These are phyloP conservation scores for Fusarium stilboides DNA, from an alignment of 2,329 filamentous ascomycete genomes.

Conservation along the genomic window DNA sequence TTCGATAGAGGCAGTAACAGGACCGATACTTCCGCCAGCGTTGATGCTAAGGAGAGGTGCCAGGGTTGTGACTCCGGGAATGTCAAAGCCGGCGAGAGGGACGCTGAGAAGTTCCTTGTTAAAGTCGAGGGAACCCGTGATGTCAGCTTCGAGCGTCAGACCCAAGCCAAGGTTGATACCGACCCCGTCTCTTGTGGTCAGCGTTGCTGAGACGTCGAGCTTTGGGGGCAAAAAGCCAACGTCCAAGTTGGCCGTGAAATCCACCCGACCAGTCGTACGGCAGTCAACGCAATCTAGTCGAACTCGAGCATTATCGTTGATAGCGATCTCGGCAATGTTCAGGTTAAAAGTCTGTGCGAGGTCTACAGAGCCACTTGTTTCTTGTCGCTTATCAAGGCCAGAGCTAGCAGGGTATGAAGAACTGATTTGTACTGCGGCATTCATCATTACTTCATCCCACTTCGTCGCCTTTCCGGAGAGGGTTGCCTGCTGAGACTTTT, in stretches of 20 bases:
- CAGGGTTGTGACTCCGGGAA: constrained; percentile 9
- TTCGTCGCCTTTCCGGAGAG: too few species aligned
- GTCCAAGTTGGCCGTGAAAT: constrained; percentile 7
- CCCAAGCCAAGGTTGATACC: constrained; percentile 10
- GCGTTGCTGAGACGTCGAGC: constrained; percentile 7
- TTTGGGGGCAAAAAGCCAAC: constrained; percentile 5
- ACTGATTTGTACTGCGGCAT: neutral
- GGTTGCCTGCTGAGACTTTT: too few species aligned
- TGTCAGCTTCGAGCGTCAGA: constrained; percentile 2
- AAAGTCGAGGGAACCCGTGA: too few species aligned
- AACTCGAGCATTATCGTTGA: neutral
- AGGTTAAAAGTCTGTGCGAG: constrained; percentile 4
- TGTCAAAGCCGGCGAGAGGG: constrained; percentile 3
- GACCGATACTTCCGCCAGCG: constrained; percentile 6
- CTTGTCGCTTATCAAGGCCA: constrained; percentile 2
- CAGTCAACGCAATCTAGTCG: constrained; percentile 6
- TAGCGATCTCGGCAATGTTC: constrained; percentile 5
- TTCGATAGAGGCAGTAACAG: constrained; percentile 4
- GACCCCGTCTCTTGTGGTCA: constrained; percentile 5
- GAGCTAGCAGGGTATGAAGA: constrained; percentile 5
- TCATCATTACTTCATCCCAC: too few species aligned
- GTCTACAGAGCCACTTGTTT: constrained; percentile 5
- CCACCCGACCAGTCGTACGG: constrained; percentile 4
- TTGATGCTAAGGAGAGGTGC: constrained; percentile 6
- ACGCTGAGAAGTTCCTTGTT: neutral